Evolutionary conservation across 768 basidiomycete genomes (phyloP), one percentile per base, ranked within the genome.

Genomic region (Russula brevipes): DNA sequence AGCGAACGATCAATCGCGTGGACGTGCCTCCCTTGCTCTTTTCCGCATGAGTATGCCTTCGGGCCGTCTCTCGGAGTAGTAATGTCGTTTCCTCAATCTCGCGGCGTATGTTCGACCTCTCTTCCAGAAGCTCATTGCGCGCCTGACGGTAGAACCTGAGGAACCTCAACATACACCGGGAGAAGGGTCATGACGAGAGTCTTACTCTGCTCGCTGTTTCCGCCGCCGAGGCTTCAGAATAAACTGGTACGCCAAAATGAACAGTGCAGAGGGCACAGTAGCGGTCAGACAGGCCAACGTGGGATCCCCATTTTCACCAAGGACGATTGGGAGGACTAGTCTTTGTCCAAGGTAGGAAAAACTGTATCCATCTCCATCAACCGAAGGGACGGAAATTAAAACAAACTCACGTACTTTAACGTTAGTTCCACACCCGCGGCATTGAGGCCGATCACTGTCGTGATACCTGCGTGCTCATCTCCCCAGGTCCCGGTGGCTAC

Each of bases 61-160:
- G 79, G 14, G 88, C 89, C 16, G 82, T 79, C 60, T 91, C 87
- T 66, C 80, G 81, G 68, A 96, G 80, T 50, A 95, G 74, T 57
- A 73, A 75, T 62, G 79, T 74, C 7, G 85, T 85, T 8, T 87
- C 83, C 65, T 85, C 81, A 52, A 84, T 83, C 72, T 90, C 84
- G 69, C 81, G 79, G 69, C 81, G 78, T 67, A 83, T 74, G 69
- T 83, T 85, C 11, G 81, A 79, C 65, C 86, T 83, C 70, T 86
- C 84, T 61, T 91, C 86, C 56, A 82, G 78, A 60, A 85, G 74
- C 45, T 81, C 81, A 65, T 80, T 81, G 57, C 85, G 82, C 41
- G 88, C 81, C 44, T 84, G 80, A 36, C 81, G 81, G 69, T 94
- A 82, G 70, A 85, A 83, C 60, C 90, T 93, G 70, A 38, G 16